Evolutionary conservation across 768 basidiomycete genomes (phyloP).

Genomic region (Hericium rajendrae): DNA sequence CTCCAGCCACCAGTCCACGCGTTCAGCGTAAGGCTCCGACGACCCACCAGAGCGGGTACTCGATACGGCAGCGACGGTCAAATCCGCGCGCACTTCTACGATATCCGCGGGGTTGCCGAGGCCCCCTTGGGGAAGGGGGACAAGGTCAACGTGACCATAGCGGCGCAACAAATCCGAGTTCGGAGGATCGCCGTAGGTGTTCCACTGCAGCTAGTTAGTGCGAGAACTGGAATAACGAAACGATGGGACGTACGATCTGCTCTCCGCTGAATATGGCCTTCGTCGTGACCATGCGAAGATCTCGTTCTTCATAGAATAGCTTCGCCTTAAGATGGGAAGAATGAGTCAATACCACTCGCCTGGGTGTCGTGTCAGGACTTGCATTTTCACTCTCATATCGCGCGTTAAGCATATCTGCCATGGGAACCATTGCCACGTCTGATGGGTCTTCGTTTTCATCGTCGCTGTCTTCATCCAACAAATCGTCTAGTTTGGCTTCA

Average conservation of each 20-base stretch:
- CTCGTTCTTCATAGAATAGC: slow-evolving; percentile 67
- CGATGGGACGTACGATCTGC: slow-evolving; percentile 62
- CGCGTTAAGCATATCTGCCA: slow-evolving; percentile 96
- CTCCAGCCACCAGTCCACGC: slow-evolving; percentile 93
- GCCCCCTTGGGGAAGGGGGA: slow-evolving; percentile 41
- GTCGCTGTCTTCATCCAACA: slow-evolving; percentile 24
- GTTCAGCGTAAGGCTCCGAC: slow-evolving; percentile 26
- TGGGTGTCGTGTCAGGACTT: slow-evolving; percentile 18
- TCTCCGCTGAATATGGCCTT: slow-evolving; percentile 64
- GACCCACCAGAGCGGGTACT: slow-evolving; percentile 5
- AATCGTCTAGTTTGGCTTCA: slow-evolving; percentile 26
- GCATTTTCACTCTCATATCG: slow-evolving; percentile 80
- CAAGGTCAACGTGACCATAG: slow-evolving; percentile 85
- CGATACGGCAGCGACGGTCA: slow-evolving; percentile 40
- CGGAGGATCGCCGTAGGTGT: slow-evolving; percentile 90
- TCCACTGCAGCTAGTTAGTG: slow-evolving; percentile 47
- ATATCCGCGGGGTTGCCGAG: slow-evolving; percentile 71
- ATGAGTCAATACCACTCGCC: not conserved
- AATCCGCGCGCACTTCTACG: slow-evolving; percentile 68
- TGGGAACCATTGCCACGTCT: slow-evolving; percentile 85
- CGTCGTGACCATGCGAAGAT: slow-evolving; percentile 75
- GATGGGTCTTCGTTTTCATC: slow-evolving; percentile 46
- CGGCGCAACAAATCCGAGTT: slow-evolving; percentile 90
- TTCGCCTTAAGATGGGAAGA: slow-evolving; percentile 49
- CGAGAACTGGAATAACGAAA: not conserved